Evolutionary conservation across 495 filamentous ascomycete genomes (phyloP).

Genomic region (Neurospora sp.): DNA sequence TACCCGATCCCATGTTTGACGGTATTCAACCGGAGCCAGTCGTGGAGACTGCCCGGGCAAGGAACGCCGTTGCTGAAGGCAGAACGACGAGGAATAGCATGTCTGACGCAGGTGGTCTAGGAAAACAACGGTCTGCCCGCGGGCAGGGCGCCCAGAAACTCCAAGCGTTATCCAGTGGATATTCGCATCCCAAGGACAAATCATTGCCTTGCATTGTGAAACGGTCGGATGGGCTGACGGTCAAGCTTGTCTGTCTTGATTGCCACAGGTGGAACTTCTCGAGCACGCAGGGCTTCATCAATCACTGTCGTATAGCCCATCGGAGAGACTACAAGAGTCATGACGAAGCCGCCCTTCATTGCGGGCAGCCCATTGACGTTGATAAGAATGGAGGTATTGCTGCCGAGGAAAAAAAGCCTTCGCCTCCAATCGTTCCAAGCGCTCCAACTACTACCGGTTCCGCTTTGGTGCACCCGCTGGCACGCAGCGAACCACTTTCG

Average conservation of each 20-base stretch:
- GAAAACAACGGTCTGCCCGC: constrained; percentile 53
- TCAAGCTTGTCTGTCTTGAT: constrained; percentile 80
- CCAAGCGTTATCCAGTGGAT: constrained; percentile 62
- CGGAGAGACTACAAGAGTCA: constrained; percentile 85
- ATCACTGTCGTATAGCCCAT: constrained; percentile 94
- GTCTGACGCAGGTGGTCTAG: constrained; percentile 42
- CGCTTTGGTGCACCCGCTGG: constrained; percentile 61
- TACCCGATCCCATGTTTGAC: constrained; percentile 82
- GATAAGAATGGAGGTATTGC: constrained; percentile 49
- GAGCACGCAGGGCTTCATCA: constrained; percentile 95
- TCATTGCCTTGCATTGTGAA: constrained; percentile 42
- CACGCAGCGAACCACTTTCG: constrained; percentile 44
- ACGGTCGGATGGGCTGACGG: constrained; percentile 43
- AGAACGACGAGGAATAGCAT: constrained; percentile 67
- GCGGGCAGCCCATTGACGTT: constrained; percentile 70
- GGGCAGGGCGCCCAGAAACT: constrained; percentile 51
- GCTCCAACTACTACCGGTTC: constrained; percentile 19
- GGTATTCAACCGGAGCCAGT: constrained; percentile 39
- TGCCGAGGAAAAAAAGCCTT: constrained; percentile 40
- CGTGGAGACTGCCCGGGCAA: constrained; percentile 28
- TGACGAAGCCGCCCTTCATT: constrained; percentile 84
- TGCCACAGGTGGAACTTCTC: constrained; percentile 85
- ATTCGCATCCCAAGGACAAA: constrained; percentile 59
- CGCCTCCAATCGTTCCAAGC: constrained; percentile 3
- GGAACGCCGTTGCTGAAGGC: constrained; percentile 44